Evolutionary conservation across 805 yeast genomes (phyloP), one percentile per base, ranked within the genome.

Genomic region (Scheffersomyces stipitis): DNA sequence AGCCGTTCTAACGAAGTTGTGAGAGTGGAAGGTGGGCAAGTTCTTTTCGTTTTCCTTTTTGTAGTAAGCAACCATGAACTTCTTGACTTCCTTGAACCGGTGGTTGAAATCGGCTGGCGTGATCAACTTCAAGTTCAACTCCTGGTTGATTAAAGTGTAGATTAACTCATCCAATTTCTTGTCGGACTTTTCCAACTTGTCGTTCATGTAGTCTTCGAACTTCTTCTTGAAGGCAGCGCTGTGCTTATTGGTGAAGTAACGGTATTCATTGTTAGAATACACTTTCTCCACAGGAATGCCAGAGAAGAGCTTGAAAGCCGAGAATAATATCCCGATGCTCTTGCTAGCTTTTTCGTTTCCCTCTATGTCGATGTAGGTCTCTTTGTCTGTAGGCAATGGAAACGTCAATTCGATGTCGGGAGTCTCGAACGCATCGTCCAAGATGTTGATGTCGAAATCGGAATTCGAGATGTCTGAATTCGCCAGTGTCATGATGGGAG

Each of bases 331-430:
- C 20, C 48, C 45, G 38, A 58, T 51, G 26, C 57, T 55, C 5
- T 42, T 44, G 18, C 46, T 36, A 4, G 55, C 46, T 18, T 58
- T 53, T 24, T 55, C 58, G 45, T 66, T 66, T 10, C 54, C 61
- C 5, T 54, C 56, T 9, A 63, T 35, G 12, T 51, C 44, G 17
- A 66, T 48, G 31, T 54, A 55, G 2, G 64, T 51, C 7, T 58
- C 62, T 26, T 54, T 42, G 42, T 65, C 70, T 9, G 55, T 54
- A 4, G 74, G 73, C 15, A 68, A 51, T 1, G 74, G 74, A 39
- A 66, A 65, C 8, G 62, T 43, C 8, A 66, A 51, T 4, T 52
- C 59, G 18, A 69, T 51, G 30, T 51, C 50, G 14, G 72, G 72
- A 2, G 44, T 27, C 1, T 44, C 32, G 13, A 57, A 48, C 1